Base-by-base conservation (phyloP, 2,329 filamentous ascomycete species). In the Botrytis aclada region DNA sequence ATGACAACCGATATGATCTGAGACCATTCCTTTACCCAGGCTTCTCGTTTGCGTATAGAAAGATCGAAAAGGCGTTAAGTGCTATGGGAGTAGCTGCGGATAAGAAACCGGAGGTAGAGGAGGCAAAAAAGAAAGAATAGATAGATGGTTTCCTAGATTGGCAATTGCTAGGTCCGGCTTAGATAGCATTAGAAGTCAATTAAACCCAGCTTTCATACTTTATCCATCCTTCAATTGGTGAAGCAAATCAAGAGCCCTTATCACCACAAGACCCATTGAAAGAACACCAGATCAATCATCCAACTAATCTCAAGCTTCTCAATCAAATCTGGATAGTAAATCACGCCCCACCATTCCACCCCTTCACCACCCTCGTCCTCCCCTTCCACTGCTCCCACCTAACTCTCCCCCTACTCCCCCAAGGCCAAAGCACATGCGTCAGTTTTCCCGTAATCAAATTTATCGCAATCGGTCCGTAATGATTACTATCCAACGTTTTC, bases 381-480 rank as follows among this genome's bases (percentile, higher is more conserved):
- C 80, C 80, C 70, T 80, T 80, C 70, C 78, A 80, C 77, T 90
- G 87, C 84, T 86, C 86, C 87, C 88, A 90, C 78, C 81, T 82
- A 39, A 92, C 84, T 37, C 82, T 81, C 18, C 89, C 88, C 78
- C 87, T 85, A 82, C 88, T 87, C 73, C 84, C 83, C 76, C 86
- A 87, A 4, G 93, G 94, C 83, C 89, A 92, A 72, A 97, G 80
- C 45, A 97, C 86, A 80, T 90, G 89, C 20, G 90, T 88, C 32
- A 95, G 89, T 78, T 87, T 90, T 0, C 95, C 95, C 54, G 90
- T 89, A 51, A 98, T 88, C 75, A 98, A 81, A 71, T 88, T 88
- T 76, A 88, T 89, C 37, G 92, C 92, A 65, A 97, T 89, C 6
- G 96, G 94, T 1, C 96, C 96, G 82, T 97, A 98, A 20, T 89